Evolutionary conservation across 108 stramenopile species (phyloP).

Genomic region (Poteriospumella lacustris): DNA sequence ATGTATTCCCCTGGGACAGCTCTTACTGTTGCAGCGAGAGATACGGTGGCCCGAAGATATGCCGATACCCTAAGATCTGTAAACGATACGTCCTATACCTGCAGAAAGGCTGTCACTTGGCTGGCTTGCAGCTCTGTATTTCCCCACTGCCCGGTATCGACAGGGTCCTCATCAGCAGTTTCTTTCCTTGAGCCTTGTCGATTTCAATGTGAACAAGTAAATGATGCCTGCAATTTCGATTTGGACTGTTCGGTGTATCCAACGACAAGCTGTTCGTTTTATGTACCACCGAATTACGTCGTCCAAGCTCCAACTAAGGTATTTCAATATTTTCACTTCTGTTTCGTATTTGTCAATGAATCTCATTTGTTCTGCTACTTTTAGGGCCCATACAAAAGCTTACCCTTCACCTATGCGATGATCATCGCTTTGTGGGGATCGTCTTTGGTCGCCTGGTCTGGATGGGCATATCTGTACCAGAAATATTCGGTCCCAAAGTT

Average conservation of each 20-base stretch:
- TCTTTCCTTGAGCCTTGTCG: neutral
- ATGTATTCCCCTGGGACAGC: neutral
- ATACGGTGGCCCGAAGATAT: too few relatives aligned
- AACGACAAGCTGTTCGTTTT: neutral
- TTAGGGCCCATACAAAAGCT: neutral
- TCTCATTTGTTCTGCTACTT: neutral
- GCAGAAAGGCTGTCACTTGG: neutral
- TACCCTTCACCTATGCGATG: neutral
- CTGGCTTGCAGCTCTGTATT: neutral
- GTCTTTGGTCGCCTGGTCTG: neutral
- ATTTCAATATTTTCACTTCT: neutral
- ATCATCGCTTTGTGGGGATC: neutral
- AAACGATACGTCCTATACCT: neutral
- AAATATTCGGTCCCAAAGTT: too few relatives aligned
- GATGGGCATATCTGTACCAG: neutral
- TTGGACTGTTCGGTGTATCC: neutral
- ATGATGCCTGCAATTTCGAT: neutral
- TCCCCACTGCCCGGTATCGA: neutral
- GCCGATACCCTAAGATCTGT: too few relatives aligned
- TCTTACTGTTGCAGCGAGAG: neutral
- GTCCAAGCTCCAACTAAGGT: neutral
- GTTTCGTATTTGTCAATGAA: neutral
- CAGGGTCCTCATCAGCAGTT: neutral
- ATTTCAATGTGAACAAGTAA: neutral
- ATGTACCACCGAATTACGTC: neutral